Conservation (phyloP, 495 filamentous ascomycete genomes). For the Hamigera avellanea region DNA sequence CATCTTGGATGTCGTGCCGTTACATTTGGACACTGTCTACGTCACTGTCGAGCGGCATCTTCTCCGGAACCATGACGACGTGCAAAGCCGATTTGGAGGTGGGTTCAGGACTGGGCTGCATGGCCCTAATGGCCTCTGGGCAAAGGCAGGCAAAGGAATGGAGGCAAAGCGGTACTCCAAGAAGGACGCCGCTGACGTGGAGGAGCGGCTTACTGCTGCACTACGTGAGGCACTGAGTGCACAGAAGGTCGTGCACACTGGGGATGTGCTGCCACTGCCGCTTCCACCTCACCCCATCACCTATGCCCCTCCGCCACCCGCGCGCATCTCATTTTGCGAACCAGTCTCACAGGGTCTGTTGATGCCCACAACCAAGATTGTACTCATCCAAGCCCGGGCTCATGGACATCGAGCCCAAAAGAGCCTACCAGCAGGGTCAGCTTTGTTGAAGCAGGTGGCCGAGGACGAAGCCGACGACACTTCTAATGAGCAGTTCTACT, state of each 20-base stretch:
- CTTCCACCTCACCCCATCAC: slow-evolving; percentile 82
- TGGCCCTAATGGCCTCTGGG: slow-evolving; percentile 27
- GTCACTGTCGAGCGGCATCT: slow-evolving; percentile 76
- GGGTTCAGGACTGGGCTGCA: slow-evolving; percentile 33
- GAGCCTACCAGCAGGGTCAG: slow-evolving; percentile 16
- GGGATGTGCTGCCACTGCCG: slow-evolving; percentile 74
- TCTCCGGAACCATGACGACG: slow-evolving; percentile 47
- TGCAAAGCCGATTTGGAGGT: slow-evolving; percentile 51
- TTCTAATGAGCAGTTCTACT: slow-evolving; percentile 79
- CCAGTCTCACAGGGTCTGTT: slow-evolving; percentile 79
- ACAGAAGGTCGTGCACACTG: slow-evolving; percentile 66
- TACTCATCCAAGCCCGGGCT: slow-evolving; percentile 51
- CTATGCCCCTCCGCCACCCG: slow-evolving; percentile 70
- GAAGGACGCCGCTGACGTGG: slow-evolving; percentile 32
- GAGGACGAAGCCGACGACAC: slow-evolving; percentile 69
- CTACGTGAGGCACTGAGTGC: slow-evolving; percentile 60
- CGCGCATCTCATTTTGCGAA: slow-evolving; percentile 51
- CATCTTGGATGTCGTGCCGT: slow-evolving; percentile 66
- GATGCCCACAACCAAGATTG: slow-evolving; percentile 55
- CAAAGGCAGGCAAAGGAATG: slow-evolving; percentile 22
- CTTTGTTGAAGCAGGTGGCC: slow-evolving; percentile 44
- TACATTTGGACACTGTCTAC: slow-evolving; percentile 72
- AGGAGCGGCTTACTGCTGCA: slow-evolving; percentile 62
- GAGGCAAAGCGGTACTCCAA: slow-evolving; percentile 27
- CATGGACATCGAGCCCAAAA: slow-evolving; percentile 22